Base-by-base conservation (phyloP, 441 rosid genomes). In the Populus tomentosa region DNA sequence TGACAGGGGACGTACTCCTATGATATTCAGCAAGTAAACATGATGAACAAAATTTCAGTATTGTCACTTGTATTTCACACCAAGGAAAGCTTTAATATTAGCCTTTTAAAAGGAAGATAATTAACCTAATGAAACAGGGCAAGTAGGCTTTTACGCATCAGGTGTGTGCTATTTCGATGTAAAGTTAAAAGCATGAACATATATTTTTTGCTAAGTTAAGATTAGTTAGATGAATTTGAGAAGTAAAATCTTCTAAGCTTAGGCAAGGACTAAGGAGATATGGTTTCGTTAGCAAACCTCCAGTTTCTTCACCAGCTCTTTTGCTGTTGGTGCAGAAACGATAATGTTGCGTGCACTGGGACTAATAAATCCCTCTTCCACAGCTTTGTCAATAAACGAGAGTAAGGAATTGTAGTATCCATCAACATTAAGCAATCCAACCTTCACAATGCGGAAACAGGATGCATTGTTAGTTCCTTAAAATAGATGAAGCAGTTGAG, bases 1-100 rank as follows among this genome's bases (percentile, higher is more conserved):
- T 94, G 98, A 61, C 82, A 87, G 6, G 98, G 97, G 63, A 89
- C 88, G 80, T 94, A 94, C 56, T 94, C 98, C 98, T 94, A 42
- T 21, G 36, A 18, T 89, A 56, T 5, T 8, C 35, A 42, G 21
- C 42, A 3, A 62, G 78, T 28, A 83, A 28, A 30, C 67, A 53
- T 18, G 20, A 28, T 26, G 65, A 62, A 73, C 21, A 68, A 35
- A 62, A 42, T n/a, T 35, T 74, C 42, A 67, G 59, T 14, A 42
- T 40, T 40, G 7, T 72, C 35, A 7, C 42, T 36, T 50, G 8
- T 42, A 20, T 26, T 50, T 66, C 64, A 61, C 71, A 24, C 10
- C 40, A 46, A 40, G 28, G 33, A 81, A 32, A 13, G 46, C 3
- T 35, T 7, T 18, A 46, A 26, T 16, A 14, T 9, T 23, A 1